phyloP scores from a whole-genome alignment of 208 protist species.

The Leishmania guyanensis region DNA sequence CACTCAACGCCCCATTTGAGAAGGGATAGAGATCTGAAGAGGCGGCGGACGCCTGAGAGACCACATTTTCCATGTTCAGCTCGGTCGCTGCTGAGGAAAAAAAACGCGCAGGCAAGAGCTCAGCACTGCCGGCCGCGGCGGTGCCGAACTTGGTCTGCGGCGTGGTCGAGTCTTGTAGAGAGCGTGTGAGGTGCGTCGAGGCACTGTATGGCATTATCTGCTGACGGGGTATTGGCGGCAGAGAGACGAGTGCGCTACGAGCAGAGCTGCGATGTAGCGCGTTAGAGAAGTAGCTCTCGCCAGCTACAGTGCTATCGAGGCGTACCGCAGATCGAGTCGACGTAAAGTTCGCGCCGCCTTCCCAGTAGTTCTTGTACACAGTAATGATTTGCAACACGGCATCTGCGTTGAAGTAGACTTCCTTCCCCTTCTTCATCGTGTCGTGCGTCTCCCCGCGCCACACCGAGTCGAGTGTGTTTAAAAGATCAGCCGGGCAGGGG shows the following conservation, averaged over 20 bases:
- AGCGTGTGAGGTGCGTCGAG: constrained; percentile 7
- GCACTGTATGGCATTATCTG: constrained; percentile 1
- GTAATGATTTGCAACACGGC: constrained; percentile 76
- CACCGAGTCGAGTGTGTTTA: constrained; percentile 78
- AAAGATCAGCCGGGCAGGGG: constrained; percentile 66
- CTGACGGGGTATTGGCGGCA: constrained; percentile 6
- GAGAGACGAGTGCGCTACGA: constrained; percentile 20
- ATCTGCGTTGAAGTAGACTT: constrained; percentile 62
- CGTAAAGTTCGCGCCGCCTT: background rate
- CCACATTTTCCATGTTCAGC: constrained; percentile 5
- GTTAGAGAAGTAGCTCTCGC: constrained; percentile 8
- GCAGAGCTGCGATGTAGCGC: constrained; percentile 15
- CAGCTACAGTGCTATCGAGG: constrained; percentile 1
- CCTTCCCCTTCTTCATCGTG: constrained; percentile 18
- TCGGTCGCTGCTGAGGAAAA: constrained; percentile 1
- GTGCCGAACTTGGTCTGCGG: background rate
- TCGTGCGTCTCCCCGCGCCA: constrained; percentile 57
- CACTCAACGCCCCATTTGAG: constrained; percentile 4
- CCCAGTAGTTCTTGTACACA: constrained; percentile 64
- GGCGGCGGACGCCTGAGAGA: constrained; percentile 7
- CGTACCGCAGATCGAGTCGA: background rate
- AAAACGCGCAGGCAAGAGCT: background rate
- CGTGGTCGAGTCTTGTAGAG: constrained; percentile 1
- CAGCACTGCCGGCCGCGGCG: constrained; percentile 1
- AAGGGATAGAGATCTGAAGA: background rate